Conservation (phyloP, 768 basidiomycete genomes). For the Gautieria morchelliformis region DNA sequence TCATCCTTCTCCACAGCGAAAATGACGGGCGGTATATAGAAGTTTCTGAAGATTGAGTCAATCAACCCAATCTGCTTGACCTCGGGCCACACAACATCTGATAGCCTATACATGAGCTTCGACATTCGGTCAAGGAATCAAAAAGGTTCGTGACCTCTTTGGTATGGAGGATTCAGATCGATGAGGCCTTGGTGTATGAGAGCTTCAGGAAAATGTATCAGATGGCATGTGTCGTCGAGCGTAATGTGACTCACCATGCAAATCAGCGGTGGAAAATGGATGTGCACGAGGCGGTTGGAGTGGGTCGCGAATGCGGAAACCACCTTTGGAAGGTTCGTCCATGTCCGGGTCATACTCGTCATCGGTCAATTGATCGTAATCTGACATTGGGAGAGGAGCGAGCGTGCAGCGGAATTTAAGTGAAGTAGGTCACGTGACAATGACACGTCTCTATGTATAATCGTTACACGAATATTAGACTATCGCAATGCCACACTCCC, state of each 20-base stretch:
- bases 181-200: slow-evolving; percentile 62
- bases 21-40: slow-evolving; percentile 42
- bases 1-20: slow-evolving; percentile 32
- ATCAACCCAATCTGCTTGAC: slow-evolving; percentile 50
- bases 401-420: not conserved
- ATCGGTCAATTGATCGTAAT: not conserved
- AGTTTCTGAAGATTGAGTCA: slow-evolving; percentile 44
- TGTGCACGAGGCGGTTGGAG: not conserved
- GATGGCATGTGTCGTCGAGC: too few species aligned
- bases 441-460: too few species aligned
- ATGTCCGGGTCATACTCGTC: not conserved
- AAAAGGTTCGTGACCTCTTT: slow-evolving; percentile 42
- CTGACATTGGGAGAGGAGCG: slow-evolving; percentile 1
- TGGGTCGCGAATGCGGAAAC: not conserved
- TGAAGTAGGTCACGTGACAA: not conserved
- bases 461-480: too few species aligned
- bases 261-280: not conserved
- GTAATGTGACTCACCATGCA: not conserved
- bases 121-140: not conserved
- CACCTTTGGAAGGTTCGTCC: not conserved
- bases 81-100: slow-evolving; percentile 72
- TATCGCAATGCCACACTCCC: too few species aligned
- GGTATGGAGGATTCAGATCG: slow-evolving; percentile 63
- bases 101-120: not conserved
- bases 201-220: slow-evolving; percentile 23